These are phyloP conservation scores for Trapa bicornis DNA, from an alignment of 345 rosid genomes.

Conservation along the genomic window DNA sequence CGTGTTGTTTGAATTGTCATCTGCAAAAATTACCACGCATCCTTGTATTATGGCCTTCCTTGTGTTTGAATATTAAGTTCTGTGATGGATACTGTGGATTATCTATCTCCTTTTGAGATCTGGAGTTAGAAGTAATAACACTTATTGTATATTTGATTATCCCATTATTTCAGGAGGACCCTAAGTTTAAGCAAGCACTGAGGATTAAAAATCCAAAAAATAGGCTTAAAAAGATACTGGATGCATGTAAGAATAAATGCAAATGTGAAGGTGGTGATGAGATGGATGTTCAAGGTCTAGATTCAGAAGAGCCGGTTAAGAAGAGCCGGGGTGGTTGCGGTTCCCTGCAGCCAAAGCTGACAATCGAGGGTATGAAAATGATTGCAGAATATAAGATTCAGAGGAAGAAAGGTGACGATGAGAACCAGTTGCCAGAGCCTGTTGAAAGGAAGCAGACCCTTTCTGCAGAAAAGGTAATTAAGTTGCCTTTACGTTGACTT, in stretches of 20 bases:
- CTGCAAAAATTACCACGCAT: neutral
- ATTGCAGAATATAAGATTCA: conserved; percentile 70
- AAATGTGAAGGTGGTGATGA: conserved; percentile 91
- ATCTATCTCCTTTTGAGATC: neutral
- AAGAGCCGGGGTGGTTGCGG: conserved; percentile 91
- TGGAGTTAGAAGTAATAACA: neutral
- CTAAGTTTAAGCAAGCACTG: conserved; percentile 88
- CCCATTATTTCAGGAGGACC: conserved; percentile 56
- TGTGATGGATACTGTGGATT: neutral
- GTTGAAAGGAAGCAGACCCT: conserved; percentile 91
- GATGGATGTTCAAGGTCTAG: conserved; percentile 48
- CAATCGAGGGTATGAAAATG: conserved; percentile 95
- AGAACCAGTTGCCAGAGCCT: conserved; percentile 90
- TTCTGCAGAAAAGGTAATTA: conserved; percentile 70
- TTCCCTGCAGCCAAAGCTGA: conserved; percentile 81
- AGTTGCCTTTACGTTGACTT: neutral
- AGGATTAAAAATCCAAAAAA: conserved; percentile 85
- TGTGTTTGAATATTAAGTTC: neutral
- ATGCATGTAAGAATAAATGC: conserved; percentile 78
- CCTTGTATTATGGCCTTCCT: neutral
- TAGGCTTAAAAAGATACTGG: conserved; percentile 76
- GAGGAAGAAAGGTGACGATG: conserved; percentile 76
- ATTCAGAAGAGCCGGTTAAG: conserved; percentile 60
- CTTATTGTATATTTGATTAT: neutral
- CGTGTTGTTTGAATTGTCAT: too few relatives aligned